Evolutionary conservation across 208 protist genomes (phyloP), one percentile per base, ranked within the genome.

Genomic region (Leishmania tarentolae): DNA sequence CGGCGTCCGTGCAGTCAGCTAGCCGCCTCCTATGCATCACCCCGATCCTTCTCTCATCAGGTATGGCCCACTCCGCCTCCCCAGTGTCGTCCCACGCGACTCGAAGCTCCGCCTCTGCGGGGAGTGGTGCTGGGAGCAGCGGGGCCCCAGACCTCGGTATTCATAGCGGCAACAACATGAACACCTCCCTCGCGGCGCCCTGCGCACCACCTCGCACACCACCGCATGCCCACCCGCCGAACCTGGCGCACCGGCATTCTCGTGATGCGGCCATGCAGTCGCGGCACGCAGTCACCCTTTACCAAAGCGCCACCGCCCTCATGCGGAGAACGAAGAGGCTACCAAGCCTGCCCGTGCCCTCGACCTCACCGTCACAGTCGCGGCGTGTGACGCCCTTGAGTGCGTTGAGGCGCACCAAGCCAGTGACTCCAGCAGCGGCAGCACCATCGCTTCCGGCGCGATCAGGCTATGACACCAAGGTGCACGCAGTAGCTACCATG

Each of bases 91-190:
- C 61, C 61, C 13, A 21, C 17, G 61, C 15, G 0, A 21, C 61
- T 11, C 31, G 15, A 28, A 68, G n/a, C 61, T 40, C 61, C 61
- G 31, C 61, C 31, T 68, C 31, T 8, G 28, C 68, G 42, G 68
- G 19, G 0, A 19, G 0, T 28, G 6, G 44, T 13, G 15, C 40
- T 35, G 68, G 21, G 11, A 6, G 68, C 35, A 50, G 68, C 19
- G 44, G 13, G 31, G 61, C 13, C 31, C 31, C 40, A 31, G 13
- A 72, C 66, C 6, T 42, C 40, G 47, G 42, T n/a, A 28, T 21
- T 40, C 46, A 11, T 40, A 72, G 42, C 66, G n/a, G 66, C 66
- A 71, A n/a, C 66, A 72, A 28, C 66, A 72, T 28, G 40, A 72
- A 37, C 66, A 17, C 66, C 66, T 47, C 66, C 40, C 35, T 47